phyloP scores from a whole-genome alignment of 805 yeast species.

The Saccharomycopsis fibuligera region DNA sequence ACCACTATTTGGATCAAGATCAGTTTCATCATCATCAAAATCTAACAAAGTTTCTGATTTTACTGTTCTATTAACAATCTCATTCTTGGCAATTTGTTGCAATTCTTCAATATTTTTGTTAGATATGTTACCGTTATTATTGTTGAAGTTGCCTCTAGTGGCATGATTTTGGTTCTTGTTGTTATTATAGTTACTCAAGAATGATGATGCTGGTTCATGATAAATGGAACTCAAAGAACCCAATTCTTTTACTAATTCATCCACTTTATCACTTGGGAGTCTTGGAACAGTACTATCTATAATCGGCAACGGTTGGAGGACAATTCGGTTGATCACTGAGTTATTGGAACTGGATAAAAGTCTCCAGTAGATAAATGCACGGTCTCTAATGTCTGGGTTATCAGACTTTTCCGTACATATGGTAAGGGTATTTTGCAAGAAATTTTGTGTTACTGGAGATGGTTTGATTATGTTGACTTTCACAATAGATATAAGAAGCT shows the following conservation, averaged over 20 bases:
- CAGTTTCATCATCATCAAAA: conserved; percentile 57
- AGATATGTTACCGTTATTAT: conserved; percentile 31
- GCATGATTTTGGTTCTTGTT: conserved; percentile 31
- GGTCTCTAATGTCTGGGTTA: conserved; percentile 73
- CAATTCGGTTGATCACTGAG: conserved; percentile 43
- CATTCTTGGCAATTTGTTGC: conserved; percentile 69
- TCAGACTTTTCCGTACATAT: conserved; percentile 59
- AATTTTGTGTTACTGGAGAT: conserved; percentile 30
- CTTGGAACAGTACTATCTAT: conserved; percentile 66
- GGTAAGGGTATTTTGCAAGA: conserved; percentile 54
- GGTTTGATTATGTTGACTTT: conserved; percentile 39
- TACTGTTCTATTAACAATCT: conserved; percentile 50
- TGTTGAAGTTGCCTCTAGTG: conserved; percentile 32
- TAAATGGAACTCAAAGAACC: conserved; percentile 85
- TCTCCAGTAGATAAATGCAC: conserved; percentile 78
- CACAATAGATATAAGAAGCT: conserved; percentile 55
- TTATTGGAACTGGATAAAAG: conserved; percentile 45
- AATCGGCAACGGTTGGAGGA: conserved; percentile 60
- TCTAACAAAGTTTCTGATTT: conserved; percentile 80
- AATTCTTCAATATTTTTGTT: conserved; percentile 69
- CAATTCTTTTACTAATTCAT: conserved; percentile 65
- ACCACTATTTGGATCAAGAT: background rate
- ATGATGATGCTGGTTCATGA: conserved; percentile 71
- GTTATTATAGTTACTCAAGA: conserved; percentile 44
- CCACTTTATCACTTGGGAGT: conserved; percentile 62